phyloP scores from a whole-genome alignment of 345 rosid species.

The Balakata baccata region DNA sequence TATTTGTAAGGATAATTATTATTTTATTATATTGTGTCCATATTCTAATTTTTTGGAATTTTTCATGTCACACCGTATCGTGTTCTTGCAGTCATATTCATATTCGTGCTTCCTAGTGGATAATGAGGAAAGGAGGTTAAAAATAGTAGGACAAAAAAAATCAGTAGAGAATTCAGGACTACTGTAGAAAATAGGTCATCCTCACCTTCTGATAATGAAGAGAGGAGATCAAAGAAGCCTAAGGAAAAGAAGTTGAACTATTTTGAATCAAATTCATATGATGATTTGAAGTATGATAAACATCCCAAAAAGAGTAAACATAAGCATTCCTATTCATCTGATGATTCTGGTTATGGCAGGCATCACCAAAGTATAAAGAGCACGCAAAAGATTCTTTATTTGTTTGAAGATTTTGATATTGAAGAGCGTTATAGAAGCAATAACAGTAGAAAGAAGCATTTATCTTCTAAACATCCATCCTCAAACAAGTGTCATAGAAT shows the following conservation, averaged over 20 bases:
- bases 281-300: conserved; percentile 33
- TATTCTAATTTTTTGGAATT: too few species aligned
- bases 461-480: conserved; percentile 20
- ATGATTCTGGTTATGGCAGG: conserved; percentile 34
- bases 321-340: conserved; percentile 39
- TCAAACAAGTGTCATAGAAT: conserved; percentile 27
- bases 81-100: too few species aligned
- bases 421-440: conserved; percentile 20
- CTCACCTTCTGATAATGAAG: conserved; percentile 38
- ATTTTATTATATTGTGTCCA: too few species aligned
- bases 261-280: conserved; percentile 40
- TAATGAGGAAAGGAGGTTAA: too few species aligned
- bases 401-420: conserved; percentile 18
- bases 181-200: conserved; percentile 34
- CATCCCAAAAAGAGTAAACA: conserved; percentile 31
- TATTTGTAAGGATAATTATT: too few species aligned
- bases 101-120: too few species aligned
- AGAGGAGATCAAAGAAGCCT: conserved; percentile 43
- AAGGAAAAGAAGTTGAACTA: conserved; percentile 36
- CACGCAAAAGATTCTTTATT: conserved; percentile 18
- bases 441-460: conserved; percentile 20
- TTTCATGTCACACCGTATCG: too few species aligned
- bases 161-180: conserved; percentile 1
- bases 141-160: too few species aligned
- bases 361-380: conserved; percentile 22